A percentile compares a stretch with the other conserved stretches of the same genome.
phyloP scores from a whole-genome alignment of 2,329 filamentous ascomycete genomes.

The Diaporthe longicolla region DNA sequence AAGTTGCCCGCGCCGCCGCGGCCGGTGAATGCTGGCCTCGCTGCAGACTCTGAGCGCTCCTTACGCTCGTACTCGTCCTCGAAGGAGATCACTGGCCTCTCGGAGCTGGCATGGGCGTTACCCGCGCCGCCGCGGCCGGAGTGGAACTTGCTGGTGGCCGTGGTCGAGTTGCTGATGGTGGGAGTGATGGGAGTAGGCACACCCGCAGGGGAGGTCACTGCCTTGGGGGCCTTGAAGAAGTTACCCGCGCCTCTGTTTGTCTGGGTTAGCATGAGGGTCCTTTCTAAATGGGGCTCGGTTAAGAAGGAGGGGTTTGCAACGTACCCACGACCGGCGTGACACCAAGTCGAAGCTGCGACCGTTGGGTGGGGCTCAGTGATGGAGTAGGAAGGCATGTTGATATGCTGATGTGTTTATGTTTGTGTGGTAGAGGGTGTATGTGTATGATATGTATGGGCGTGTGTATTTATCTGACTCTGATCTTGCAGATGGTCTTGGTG shows the following conservation, averaged over 20 bases:
- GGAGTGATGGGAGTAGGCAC: slow-evolving; percentile 64
- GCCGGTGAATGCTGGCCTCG: slow-evolving; percentile 65
- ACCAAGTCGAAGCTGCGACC: slow-evolving; percentile 61
- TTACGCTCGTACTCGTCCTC: slow-evolving; percentile 75
- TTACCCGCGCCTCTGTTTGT: slow-evolving; percentile 63
- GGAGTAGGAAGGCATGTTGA: slow-evolving; percentile 58
- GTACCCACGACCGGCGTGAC: slow-evolving; percentile 67
- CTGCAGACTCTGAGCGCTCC: slow-evolving; percentile 65
- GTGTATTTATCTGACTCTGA: not conserved
- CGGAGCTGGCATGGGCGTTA: slow-evolving; percentile 68
- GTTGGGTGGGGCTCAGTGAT: slow-evolving; percentile 65
- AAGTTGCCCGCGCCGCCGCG: slow-evolving; percentile 76
- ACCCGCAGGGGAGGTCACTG: slow-evolving; percentile 62
- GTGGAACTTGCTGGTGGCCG: slow-evolving; percentile 55
- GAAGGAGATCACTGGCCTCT: slow-evolving; percentile 74
- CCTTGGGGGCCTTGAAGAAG: slow-evolving; percentile 62
- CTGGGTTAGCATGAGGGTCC: not conserved
- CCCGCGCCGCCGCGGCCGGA: slow-evolving; percentile 77
- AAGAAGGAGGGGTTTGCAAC: not conserved
- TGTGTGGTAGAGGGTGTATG: not conserved
- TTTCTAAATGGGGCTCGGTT: not conserved
- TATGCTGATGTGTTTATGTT: slow-evolving; percentile 36
- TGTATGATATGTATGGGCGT: slow-evolving; percentile 2
- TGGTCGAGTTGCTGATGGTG: slow-evolving; percentile 57
- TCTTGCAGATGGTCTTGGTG: slow-evolving; percentile 6